Base-by-base conservation (phyloP, 306 rosid genomes). In the Citrullus amarus region DNA sequence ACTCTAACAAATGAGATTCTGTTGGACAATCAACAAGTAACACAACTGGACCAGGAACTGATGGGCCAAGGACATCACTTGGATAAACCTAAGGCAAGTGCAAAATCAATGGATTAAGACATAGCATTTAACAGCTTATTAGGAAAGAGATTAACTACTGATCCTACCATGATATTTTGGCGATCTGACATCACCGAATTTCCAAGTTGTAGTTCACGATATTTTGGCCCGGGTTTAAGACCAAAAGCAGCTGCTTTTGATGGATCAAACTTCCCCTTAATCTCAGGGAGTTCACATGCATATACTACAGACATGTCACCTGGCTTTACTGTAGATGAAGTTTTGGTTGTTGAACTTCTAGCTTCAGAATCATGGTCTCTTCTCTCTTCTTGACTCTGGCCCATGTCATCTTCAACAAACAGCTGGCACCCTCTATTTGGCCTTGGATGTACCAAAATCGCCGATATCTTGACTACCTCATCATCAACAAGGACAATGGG, bases 21-120 rank as follows among this genome's bases (percentile, higher is more conserved):
- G 96, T 87, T 13, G 97, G 98, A 85, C 98, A 92, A 80, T 95
- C 98, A 3, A 95, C 93, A 59, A 95, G 88, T n/a, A 95, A 83
- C 67, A 95, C 98, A 82, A 89, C 73, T 51, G 98, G 98, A 79
- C 98, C 98, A 67, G 98, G 97, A 84, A 86, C 83, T 32, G 98
- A 92, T 68, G 97, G 93, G 60, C 77, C 97, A 90, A 95, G 69
- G 76, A 95, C 97, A 88, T 95, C 98, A 84, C 92, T 86, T 84
- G 98, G 97, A 85, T 88, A 87, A 85, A 95, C 90, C 98, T 95
- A 86, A 84, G 65, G 5, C 57, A 46, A 72, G 51, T 39, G 78
- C 34, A 79, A 50, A 30, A 3, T 32, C 39, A 28, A 8, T 41
- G 9, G 61, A 48, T 59, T 78, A 32, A 53, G 34, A 62, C 8